Percentiles rank a stretch among this genome's conserved stretches.
Conservation (phyloP, 1,284 basidiomycete species). For the Entoloma clypeatum region DNA sequence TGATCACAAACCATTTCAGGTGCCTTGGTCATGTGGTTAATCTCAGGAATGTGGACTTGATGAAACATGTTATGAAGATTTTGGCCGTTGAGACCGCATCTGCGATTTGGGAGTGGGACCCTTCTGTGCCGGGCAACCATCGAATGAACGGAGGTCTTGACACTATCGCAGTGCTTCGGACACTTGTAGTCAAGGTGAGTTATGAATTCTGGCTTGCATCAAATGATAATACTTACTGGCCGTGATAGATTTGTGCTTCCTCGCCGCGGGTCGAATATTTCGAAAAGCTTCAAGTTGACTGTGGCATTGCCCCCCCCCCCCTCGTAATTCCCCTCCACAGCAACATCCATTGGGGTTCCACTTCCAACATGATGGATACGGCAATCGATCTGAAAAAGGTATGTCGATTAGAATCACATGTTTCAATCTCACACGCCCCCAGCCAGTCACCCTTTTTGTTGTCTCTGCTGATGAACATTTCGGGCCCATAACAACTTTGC, state of each 20-base stretch:
- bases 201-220: background rate
- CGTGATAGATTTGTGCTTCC: slow-evolving; percentile 17
- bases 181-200: slow-evolving; percentile 18
- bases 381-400: slow-evolving; percentile 19
- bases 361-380: slow-evolving; percentile 20
- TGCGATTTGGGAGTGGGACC: slow-evolving; percentile 28
- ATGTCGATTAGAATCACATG: slow-evolving; percentile 1
- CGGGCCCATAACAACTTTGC: slow-evolving; percentile 8
- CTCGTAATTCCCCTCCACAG: slow-evolving; percentile 19
- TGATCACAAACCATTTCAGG: slow-evolving; percentile 6
- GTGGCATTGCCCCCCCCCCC: slow-evolving; percentile 4
- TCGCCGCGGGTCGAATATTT: slow-evolving; percentile 22
- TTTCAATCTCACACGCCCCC: background rate
- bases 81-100: slow-evolving; percentile 18
- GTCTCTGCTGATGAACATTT: slow-evolving; percentile 8
- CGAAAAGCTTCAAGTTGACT: slow-evolving; percentile 17
- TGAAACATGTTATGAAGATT: slow-evolving; percentile 22
- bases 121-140: slow-evolving; percentile 15
- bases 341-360: slow-evolving; percentile 22
- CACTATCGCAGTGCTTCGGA: slow-evolving; percentile 18
- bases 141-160: slow-evolving; percentile 22
- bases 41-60: slow-evolving; percentile 19
- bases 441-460: slow-evolving; percentile 8
- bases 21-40: slow-evolving; percentile 26
- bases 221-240: background rate